These are phyloP conservation scores for Oryza nivara DNA, from an alignment of 176 grass and related monocot genomes.

Conservation along the genomic window DNA sequence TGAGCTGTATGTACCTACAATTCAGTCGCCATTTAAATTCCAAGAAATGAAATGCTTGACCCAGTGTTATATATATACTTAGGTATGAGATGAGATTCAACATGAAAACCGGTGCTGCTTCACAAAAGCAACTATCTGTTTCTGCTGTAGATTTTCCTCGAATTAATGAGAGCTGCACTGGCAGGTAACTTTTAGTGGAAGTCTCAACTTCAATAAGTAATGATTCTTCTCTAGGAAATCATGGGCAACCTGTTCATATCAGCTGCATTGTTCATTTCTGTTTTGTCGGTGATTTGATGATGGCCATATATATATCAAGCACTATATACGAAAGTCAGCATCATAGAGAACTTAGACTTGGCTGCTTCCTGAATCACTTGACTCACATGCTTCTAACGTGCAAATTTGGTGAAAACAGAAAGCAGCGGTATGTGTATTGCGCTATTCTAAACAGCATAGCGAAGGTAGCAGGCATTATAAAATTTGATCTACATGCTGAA, in stretches of 20 bases:
- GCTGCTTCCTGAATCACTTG: too few relatives aligned
- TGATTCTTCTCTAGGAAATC: background rate
- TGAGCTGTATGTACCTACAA: conserved; percentile 63
- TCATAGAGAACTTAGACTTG: background rate
- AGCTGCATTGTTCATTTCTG: background rate
- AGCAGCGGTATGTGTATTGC: conserved; percentile 76
- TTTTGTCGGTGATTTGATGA: background rate
- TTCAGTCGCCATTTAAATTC: conserved; percentile 27
- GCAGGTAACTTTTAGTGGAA: conserved; percentile 57
- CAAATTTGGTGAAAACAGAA: conserved; percentile 51
- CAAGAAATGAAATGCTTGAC: conserved; percentile 4
- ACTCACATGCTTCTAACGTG: background rate
- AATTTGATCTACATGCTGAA: conserved; percentile 82
- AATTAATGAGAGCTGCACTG: conserved; percentile 87
- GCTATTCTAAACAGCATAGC: conserved; percentile 69
- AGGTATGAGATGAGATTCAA: conserved; percentile 98
- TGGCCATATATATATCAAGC: background rate
- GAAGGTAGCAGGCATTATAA: conserved; percentile 75
- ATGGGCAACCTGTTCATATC: background rate
- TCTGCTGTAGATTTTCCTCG: conserved; percentile 93
- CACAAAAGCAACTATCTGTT: conserved; percentile 81
- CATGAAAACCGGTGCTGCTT: conserved; percentile 81
- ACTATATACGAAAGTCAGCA: background rate
- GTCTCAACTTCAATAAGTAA: background rate
- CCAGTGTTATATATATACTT: background rate